phyloP scores from a whole-genome alignment of 1,284 basidiomycete genomes.

The Sutorius eximius region DNA sequence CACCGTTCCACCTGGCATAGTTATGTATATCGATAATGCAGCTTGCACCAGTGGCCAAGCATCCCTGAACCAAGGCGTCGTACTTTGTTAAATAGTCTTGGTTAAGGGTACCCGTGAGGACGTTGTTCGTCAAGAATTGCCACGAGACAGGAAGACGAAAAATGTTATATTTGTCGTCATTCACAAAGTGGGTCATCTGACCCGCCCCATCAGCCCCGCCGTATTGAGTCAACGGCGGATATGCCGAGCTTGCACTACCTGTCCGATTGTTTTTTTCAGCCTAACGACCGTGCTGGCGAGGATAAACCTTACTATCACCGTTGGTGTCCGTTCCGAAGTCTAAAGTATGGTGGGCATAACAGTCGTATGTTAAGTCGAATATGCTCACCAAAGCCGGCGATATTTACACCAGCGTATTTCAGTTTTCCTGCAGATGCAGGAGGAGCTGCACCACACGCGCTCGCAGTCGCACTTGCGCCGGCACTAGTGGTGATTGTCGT shows the following conservation, averaged over 20 bases:
- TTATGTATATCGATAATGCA: slow-evolving; percentile 19
- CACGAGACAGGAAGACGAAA: slow-evolving; percentile 57
- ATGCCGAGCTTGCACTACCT: slow-evolving; percentile 10
- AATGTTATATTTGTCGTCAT: slow-evolving; percentile 49
- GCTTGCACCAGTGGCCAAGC: slow-evolving; percentile 9
- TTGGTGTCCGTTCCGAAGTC: slow-evolving; percentile 18
- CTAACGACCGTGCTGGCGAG: neutral
- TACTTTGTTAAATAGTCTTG: slow-evolving; percentile 11
- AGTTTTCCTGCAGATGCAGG: slow-evolving; percentile 10
- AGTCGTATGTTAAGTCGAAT: neutral
- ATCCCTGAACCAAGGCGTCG: slow-evolving; percentile 12
- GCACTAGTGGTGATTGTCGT: neutral
- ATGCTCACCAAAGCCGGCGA: slow-evolving; percentile 17
- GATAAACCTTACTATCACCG: slow-evolving; percentile 6
- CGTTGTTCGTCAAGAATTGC: slow-evolving; percentile 59
- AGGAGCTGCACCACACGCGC: neutral
- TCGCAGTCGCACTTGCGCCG: neutral
- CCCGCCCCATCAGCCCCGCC: slow-evolving; percentile 43
- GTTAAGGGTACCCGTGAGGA: slow-evolving; percentile 43
- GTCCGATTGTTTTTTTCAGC: neutral
- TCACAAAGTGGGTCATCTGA: slow-evolving; percentile 59
- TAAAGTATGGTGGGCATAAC: neutral
- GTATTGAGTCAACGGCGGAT: slow-evolving; percentile 12
- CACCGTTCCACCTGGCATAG: slow-evolving; percentile 14
- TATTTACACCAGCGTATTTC: slow-evolving; percentile 13